Conservation (phyloP, 768 basidiomycete genomes). For the Xerocomus spinulosus region DNA sequence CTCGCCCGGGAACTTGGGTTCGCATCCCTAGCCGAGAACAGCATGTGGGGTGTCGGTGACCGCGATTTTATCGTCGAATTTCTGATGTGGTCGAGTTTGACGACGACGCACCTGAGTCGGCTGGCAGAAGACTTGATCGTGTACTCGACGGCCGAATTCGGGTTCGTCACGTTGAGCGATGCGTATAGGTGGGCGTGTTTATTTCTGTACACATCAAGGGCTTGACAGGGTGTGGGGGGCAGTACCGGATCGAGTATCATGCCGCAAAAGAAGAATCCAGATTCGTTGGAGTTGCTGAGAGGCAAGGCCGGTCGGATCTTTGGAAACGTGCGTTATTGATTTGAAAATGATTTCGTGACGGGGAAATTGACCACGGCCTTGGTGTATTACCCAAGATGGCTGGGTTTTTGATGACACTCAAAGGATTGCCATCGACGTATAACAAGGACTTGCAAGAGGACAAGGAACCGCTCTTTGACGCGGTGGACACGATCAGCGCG, state of each 20-base stretch:
- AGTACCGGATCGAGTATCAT: slow-evolving; percentile 99
- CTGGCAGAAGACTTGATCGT: slow-evolving; percentile 95
- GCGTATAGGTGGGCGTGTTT: slow-evolving; percentile 75
- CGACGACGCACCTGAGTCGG: slow-evolving; percentile 91
- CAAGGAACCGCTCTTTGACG: slow-evolving; percentile 95
- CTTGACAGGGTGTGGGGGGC: neutral
- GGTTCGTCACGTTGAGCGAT: slow-evolving; percentile 92
- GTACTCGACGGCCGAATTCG: slow-evolving; percentile 96
- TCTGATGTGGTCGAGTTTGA: slow-evolving; percentile 91
- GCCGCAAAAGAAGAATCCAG: slow-evolving; percentile 99
- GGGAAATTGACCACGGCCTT: neutral
- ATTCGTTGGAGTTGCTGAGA: slow-evolving; percentile 90
- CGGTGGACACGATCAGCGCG: slow-evolving; percentile 83
- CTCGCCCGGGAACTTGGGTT: slow-evolving; percentile 90
- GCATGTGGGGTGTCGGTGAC: slow-evolving; percentile 94
- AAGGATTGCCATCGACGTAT: slow-evolving; percentile 96
- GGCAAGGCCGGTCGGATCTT: slow-evolving; percentile 95
- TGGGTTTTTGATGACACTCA: slow-evolving; percentile 95
- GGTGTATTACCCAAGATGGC: slow-evolving; percentile 62
- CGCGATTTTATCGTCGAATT: slow-evolving; percentile 97
- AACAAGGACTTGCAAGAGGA: slow-evolving; percentile 99
- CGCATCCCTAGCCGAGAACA: slow-evolving; percentile 86
- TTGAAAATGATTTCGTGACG: neutral
- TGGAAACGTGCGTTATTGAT: slow-evolving; percentile 63
- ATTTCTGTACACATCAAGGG: neutral